Base-by-base conservation (phyloP, 495 filamentous ascomycete species). In the Talaromyces ruber region DNA sequence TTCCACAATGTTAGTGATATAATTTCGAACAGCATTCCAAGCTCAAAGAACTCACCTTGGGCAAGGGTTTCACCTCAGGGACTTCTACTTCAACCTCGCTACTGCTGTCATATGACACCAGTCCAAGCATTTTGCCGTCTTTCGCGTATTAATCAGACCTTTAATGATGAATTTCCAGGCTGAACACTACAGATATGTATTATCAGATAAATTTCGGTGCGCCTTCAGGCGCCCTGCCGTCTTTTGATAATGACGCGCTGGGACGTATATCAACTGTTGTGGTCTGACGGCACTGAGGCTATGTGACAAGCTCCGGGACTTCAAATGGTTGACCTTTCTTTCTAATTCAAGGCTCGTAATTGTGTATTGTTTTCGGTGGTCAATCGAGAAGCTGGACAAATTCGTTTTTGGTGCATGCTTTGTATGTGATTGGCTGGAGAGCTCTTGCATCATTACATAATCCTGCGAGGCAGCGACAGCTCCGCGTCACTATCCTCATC, bases 61-160 rank as follows among this genome's bases (percentile, higher is more conserved):
- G 21, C 32, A 29, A 57, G 14, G 16, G 32, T 29, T 34, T 30
- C 26, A 34, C 28, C n/a, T 57, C n/a, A 34, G 54, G 11, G 14
- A 22, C n/a, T 21, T 74, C 71, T 58, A 78, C 76, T 39, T 87
- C 84, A 39, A 91, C 89, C 52, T 91, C 90, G 62, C 90, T 89
- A 68, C 89, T 93, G 72, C 88, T 92, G 28, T 82, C 86, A 71
- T 94, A 94, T 53, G 74, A 79, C 9, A 85, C 88, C 2, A 94
- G 81, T 14, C 81, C 84, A 37, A 81, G 80, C 89, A 92, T 92
- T 54, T 54, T 54, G 51, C 22, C 51, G 24, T 2, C 6, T 8
- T 21, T 0, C 5, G 34, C 34, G 34, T 37, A 14, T 37, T 14
- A 2, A 9, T 12, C 11, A 12, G 32, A 34, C 3, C 11, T 11